These are phyloP conservation scores for Eucalyptus sideroxylon DNA, from an alignment of 345 rosid genomes.

Conservation along the genomic window DNA sequence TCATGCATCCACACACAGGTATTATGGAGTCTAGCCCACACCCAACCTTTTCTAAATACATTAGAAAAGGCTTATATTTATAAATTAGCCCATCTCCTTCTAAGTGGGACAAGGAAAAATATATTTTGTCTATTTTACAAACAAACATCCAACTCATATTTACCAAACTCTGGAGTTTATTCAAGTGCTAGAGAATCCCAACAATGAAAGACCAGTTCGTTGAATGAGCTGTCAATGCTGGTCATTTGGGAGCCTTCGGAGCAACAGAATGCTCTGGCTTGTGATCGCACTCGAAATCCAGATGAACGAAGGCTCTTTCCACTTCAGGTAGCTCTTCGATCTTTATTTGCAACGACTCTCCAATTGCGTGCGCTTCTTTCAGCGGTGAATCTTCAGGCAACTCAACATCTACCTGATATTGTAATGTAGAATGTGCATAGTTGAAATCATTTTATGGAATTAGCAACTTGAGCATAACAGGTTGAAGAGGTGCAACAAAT, in stretches of 20 bases:
- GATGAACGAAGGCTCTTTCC: slow-evolving; percentile 36
- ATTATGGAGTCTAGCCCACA: too few relatives aligned
- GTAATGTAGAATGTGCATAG: not conserved
- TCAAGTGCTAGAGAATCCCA: not conserved
- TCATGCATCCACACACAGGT: rapidly evolving
- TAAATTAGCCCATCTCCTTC: too few relatives aligned
- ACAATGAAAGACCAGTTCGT: not conserved
- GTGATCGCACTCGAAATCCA: slow-evolving; percentile 30
- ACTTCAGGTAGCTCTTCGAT: slow-evolving; percentile 17
- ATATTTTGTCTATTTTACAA: too few relatives aligned
- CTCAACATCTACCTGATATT: slow-evolving; percentile 14
- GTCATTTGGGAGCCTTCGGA: slow-evolving; percentile 1
- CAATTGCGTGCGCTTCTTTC: not conserved
- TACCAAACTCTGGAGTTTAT: not conserved
- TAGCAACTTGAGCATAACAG: not conserved
- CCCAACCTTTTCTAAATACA: too few relatives aligned
- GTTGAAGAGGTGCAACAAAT: not conserved
- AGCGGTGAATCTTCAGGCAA: not conserved
- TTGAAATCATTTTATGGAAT: not conserved
- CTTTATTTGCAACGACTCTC: not conserved
- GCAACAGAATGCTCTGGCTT: slow-evolving; percentile 14
- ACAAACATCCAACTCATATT: not conserved
- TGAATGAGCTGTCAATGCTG: not conserved
- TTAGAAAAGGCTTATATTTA: too few relatives aligned
- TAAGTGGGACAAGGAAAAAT: too few relatives aligned